These are phyloP conservation scores for Ceratobasidium papillatum DNA, from an alignment of 1,284 basidiomycete species.

Conservation along the genomic window DNA sequence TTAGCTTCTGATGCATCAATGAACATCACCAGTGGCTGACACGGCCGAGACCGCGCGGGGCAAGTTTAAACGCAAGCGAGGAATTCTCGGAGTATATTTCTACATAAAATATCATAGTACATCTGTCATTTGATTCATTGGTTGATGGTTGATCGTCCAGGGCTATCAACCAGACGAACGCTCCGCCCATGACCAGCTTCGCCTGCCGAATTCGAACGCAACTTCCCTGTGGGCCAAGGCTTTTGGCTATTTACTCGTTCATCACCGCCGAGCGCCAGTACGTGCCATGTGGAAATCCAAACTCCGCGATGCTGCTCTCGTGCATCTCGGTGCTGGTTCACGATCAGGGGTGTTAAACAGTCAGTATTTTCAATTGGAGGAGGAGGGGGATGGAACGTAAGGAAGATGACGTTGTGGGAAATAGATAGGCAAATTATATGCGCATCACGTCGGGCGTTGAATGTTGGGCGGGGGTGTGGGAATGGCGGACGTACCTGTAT, in stretches of 20 bases:
- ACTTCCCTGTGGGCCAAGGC: neutral
- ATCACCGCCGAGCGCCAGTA: constrained; percentile 61
- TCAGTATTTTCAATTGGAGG: neutral
- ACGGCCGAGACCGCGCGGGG: neutral
- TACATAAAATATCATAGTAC: neutral
- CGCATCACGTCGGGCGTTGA: neutral
- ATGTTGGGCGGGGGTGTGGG: constrained; percentile 5
- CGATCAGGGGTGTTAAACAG: constrained; percentile 9
- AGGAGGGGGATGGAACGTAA: neutral
- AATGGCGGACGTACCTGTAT: constrained; percentile 64
- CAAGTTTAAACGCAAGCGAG: constrained; percentile 16
- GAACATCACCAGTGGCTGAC: neutral
- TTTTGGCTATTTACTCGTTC: neutral
- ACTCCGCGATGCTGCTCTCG: constrained; percentile 72
- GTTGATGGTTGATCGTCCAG: constrained; percentile 29
- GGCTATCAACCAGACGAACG: constrained; percentile 29
- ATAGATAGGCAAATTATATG: neutral
- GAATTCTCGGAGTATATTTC: constrained; percentile 10
- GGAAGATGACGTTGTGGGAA: neutral
- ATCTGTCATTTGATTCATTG: constrained; percentile 13
- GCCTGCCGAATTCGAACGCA: neutral
- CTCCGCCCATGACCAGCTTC: neutral
- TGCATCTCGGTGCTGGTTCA: constrained; percentile 76
- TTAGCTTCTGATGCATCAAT: neutral
- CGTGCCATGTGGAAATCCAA: constrained; percentile 75